Conservation (phyloP, 805 yeast species). For the Peterozyma xylosa region DNA sequence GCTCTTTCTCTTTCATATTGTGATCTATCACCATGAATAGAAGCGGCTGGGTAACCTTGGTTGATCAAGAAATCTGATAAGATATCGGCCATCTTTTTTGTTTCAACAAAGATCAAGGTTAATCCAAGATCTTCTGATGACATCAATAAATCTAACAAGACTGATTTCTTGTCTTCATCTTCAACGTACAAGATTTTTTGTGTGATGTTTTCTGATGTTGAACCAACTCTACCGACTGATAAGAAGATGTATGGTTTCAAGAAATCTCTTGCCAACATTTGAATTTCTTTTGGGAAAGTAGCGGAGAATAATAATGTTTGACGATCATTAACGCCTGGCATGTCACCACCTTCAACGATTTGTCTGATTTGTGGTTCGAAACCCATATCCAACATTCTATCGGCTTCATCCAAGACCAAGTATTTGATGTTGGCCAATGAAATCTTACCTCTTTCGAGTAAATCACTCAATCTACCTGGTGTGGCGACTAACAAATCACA, state of each 20-base stretch:
- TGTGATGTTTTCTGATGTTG: conserved; percentile 96
- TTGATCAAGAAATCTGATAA: conserved; percentile 85
- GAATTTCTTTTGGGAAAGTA: conserved; percentile 97
- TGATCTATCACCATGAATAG: conserved; percentile 98
- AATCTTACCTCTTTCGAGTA: conserved; percentile 90
- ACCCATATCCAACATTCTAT: conserved; percentile 99
- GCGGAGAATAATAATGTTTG: conserved; percentile 99
- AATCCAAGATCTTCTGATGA: conserved; percentile 72
- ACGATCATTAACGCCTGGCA: conserved; percentile 87
- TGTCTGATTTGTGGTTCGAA: conserved; percentile 99
- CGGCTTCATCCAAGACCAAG: conserved; percentile 97
- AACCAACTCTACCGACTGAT: conserved; percentile 98
- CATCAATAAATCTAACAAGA: conserved; percentile 77
- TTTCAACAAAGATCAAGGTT: conserved; percentile 93
- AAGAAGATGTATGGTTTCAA: conserved; percentile 91
- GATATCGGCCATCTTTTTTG: conserved; percentile 97
- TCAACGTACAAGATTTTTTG: conserved; percentile 91
- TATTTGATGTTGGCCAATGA: conserved; percentile 86
- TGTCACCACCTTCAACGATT: conserved; percentile 95
- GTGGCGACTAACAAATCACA: conserved; percentile 97
- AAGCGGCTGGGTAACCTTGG: conserved; percentile 93
- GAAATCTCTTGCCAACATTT: conserved; percentile 95
- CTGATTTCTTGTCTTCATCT: conserved; percentile 85
- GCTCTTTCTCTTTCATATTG: conserved; percentile 98
- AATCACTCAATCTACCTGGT: conserved; percentile 97